Base-by-base conservation (phyloP, 179 eudicot species). In the Corrigiola litoralis region DNA sequence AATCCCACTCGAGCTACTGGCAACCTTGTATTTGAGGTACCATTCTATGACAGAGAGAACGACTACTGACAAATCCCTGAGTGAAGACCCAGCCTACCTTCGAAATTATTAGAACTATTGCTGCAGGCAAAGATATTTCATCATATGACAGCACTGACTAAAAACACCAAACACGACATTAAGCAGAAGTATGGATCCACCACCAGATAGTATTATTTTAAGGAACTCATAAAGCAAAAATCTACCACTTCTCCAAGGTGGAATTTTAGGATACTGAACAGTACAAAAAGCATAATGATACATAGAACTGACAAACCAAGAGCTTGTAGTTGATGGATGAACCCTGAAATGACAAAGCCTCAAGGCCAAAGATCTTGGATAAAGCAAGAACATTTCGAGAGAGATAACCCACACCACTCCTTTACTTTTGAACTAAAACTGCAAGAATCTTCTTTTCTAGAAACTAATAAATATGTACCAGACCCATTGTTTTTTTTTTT, bases 1-100 rank as follows among this genome's bases (percentile, higher is more conserved):
- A 67, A 38, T 11, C 53, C 59, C 46, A 27, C 61, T 57, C 51
- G 6, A 3, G 60, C 57, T 53, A 24, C 21, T 58, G 64, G 41
- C 48, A 60, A 44, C 25, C 10, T 18, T 51, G 62, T 25, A 42
- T 34, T 56, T 31, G 5, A 12, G 42, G 27, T 50, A 13, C 25
- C 10, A 16, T 4, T 0, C 3, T 10, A 10, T 3, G 29, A 57
- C 0, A 24, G 16, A 2, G 18, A 12, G 40, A 20, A 21, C 18
- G 20, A 23, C 32, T 38, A 21, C 33, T n/a, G 11, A 21, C 37
- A 18, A 10, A 14, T 4, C 2, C 3, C 13, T 2, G 10, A 23
- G 16, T 17, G 32, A 13, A 18, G 27, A 34, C 44, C 36, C 5
- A 34, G 20, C 44, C 44, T 6, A 56, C 59, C 18, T 44, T 24